Percentiles rank a stretch among this genome's conserved stretches.
phyloP scores from a whole-genome alignment of 2,329 filamentous ascomycete genomes.

The Aspergillus pseudoglaucus region DNA sequence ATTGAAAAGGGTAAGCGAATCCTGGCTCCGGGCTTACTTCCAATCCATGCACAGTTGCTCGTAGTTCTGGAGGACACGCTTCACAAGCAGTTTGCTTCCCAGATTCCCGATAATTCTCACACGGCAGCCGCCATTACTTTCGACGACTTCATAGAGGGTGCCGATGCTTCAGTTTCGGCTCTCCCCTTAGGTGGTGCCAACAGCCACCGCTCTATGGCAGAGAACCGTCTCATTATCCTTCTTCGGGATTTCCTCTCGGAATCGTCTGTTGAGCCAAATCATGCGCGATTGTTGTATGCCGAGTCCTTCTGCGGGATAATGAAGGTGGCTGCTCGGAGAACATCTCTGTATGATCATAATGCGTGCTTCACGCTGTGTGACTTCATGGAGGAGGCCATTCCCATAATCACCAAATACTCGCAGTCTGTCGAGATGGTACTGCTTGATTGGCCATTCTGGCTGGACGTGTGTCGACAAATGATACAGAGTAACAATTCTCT shows the following conservation, averaged over 20 bases:
- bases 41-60: constrained; percentile 76
- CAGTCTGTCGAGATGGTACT: constrained; percentile 40
- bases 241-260: constrained; percentile 73
- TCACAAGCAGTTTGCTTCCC: constrained; percentile 57
- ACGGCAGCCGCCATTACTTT: constrained; percentile 54
- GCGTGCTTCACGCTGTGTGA: constrained; percentile 88
- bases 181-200: constrained; percentile 62
- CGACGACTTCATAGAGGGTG: constrained; percentile 57
- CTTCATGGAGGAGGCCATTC: constrained; percentile 74
- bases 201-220: constrained; percentile 72
- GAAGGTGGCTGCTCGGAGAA: constrained; percentile 66
- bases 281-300: constrained; percentile 64
- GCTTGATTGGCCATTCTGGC: constrained; percentile 70
- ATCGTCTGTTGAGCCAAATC: constrained; percentile 46
- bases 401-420: constrained; percentile 58
- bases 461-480: constrained; percentile 71
- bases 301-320: constrained; percentile 67
- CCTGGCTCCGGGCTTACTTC: constrained; percentile 68
- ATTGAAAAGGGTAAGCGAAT: constrained; percentile 51
- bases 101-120: constrained; percentile 41
- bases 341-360: constrained; percentile 72
- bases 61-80: constrained; percentile 75
- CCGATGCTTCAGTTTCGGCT: constrained; percentile 61
- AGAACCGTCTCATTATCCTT: constrained; percentile 76
- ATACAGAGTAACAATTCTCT: constrained; percentile 79